A percentile compares a stretch with the other conserved stretches of the same genome.
Conservation (phyloP, 371 early-diverging fungal genomes). For the Saksenaea vasiformis region DNA sequence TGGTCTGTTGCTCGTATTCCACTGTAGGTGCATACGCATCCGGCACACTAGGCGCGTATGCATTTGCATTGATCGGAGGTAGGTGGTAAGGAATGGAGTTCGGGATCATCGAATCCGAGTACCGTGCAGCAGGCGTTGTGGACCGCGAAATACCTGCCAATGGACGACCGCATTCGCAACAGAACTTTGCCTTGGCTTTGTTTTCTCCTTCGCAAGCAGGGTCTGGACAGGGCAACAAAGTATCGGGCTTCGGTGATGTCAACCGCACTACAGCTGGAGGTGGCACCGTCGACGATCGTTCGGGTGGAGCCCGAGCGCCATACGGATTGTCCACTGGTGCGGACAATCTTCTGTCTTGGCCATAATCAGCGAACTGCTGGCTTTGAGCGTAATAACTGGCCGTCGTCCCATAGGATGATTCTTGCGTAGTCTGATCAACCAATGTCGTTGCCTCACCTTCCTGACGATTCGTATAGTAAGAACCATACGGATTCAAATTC, state of each 20-base stretch:
- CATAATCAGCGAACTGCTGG: neutral
- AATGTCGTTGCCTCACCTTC: neutral
- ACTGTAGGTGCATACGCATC: constrained; percentile 16
- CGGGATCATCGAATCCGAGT: neutral
- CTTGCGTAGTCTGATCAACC: neutral
- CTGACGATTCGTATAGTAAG: neutral
- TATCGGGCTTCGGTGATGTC: constrained; percentile 31
- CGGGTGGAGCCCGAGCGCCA: neutral
- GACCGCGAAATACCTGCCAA: constrained; percentile 51
- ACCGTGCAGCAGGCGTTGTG: constrained; percentile 35
- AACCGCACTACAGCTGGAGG: constrained; percentile 21
- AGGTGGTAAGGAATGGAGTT: neutral
- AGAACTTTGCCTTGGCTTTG: constrained; percentile 68
- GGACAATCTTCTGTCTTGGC: neutral
- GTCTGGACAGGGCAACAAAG: constrained; percentile 53
- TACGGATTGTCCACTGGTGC: neutral
- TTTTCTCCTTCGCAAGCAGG: constrained; percentile 66
- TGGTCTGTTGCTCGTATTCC: neutral
- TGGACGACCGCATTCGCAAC: constrained; percentile 70
- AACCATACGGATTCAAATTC: neutral
- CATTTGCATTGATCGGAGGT: neutral
- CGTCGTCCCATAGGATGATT: neutral
- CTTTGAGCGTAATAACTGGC: neutral
- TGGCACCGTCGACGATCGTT: constrained; percentile 19
- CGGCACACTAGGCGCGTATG: neutral